phyloP scores from a whole-genome alignment of 148 eudicot species.

The Mesembryanthemum crystallinum region DNA sequence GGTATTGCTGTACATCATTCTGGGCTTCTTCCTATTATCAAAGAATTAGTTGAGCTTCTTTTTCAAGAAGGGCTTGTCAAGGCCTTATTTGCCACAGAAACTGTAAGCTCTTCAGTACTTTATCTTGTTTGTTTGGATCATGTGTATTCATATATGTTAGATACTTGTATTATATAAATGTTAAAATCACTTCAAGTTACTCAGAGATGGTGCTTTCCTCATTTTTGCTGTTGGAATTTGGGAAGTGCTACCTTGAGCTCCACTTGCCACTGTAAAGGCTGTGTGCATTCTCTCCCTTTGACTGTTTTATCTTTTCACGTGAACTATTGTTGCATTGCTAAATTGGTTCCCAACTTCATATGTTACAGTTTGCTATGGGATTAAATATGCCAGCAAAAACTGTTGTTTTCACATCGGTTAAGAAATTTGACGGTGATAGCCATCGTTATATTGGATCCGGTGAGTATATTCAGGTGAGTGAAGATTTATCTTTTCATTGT shows the following conservation, averaged over 20 bases:
- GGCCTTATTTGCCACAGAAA: conserved; percentile 98
- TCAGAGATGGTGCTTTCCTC: background rate
- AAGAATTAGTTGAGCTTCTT: conserved; percentile 93
- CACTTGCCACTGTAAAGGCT: background rate
- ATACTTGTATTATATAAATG: background rate
- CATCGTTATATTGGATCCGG: conserved; percentile 95
- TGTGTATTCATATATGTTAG: background rate
- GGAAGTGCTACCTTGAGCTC: background rate
- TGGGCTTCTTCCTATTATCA: conserved; percentile 93
- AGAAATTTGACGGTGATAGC: conserved; percentile 97
- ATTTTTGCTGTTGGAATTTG: background rate
- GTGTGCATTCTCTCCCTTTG: background rate
- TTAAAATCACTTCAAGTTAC: no score
- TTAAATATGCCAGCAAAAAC: conserved; percentile 99
- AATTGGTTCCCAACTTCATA: conserved; percentile 4
- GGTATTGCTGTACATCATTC: conserved; percentile 99
- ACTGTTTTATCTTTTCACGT: background rate
- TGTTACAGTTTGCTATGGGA: conserved; percentile 94
- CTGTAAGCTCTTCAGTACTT: conserved; percentile 45
- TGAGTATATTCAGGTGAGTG: conserved; percentile 99
- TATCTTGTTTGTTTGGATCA: background rate
- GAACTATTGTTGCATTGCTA: background rate
- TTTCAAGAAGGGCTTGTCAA: conserved; percentile 98
- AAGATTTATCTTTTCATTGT: background rate
- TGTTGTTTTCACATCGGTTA: conserved; percentile 89